Evolutionary conservation across 1,284 basidiomycete genomes (phyloP).

Genomic region (Ganoderma meredithae): DNA sequence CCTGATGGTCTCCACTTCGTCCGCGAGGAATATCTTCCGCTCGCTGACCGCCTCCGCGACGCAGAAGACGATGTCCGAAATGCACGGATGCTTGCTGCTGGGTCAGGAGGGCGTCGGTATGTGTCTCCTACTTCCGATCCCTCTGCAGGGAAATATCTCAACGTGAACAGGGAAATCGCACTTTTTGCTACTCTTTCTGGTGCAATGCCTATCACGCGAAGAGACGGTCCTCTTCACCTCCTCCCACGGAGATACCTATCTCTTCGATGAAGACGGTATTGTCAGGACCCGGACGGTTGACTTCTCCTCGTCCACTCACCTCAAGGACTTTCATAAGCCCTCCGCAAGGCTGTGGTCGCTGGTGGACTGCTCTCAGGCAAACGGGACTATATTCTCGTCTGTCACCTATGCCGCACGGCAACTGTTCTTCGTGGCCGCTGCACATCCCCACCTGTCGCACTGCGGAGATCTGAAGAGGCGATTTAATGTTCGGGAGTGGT

Average conservation of each 20-base stretch:
- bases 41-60: not conserved
- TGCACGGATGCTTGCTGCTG: not conserved
- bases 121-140: not conserved
- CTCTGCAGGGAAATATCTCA: not conserved
- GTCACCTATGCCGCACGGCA: not conserved
- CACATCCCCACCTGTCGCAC: not conserved
- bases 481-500: not conserved
- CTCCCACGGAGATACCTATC: not conserved
- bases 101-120: not conserved
- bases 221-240: not conserved
- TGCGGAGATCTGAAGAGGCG: not conserved
- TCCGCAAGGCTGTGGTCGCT: not conserved
- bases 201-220: not conserved
- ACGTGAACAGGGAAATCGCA: not conserved
- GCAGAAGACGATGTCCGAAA: not conserved
- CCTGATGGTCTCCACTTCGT: not conserved
- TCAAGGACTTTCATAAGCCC: not conserved
- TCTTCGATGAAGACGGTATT: not conserved
- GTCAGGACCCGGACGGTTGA: not conserved
- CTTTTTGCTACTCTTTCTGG: not conserved
- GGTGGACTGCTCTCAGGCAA: not conserved
- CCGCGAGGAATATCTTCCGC: not conserved
- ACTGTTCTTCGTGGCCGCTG: not conserved
- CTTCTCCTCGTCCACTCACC: not conserved
- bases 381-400: not conserved